These are phyloP conservation scores for Escallonia herrerae DNA, from an alignment of 129 eudicot genomes.

Conservation along the genomic window DNA sequence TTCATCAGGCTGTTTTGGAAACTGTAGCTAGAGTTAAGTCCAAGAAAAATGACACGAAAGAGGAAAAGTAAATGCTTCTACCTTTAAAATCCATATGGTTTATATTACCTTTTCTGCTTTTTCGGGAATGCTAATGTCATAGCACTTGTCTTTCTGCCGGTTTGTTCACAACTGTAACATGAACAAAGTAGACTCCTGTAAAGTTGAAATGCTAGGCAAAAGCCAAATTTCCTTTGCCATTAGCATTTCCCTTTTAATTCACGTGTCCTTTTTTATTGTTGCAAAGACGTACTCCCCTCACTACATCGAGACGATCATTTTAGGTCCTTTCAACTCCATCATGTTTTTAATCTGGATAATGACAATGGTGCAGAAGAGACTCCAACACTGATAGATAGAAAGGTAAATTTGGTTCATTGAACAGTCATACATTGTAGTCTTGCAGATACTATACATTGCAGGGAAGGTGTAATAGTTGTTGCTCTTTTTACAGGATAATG, in stretches of 20 bases:
- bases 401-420: constrained; percentile 34
- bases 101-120: not conserved
- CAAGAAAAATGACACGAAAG: constrained; percentile 97
- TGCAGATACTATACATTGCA: not conserved
- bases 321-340: constrained; percentile 88
- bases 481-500: constrained; percentile 67
- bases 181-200: no score
- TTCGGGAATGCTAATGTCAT: not conserved
- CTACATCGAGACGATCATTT: constrained; percentile 11
- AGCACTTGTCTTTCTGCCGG: not conserved
- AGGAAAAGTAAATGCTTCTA: constrained; percentile 66
- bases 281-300: constrained; percentile 7
- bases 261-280: constrained; percentile 2
- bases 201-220: no score
- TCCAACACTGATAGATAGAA: constrained; percentile 89
- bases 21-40: constrained; percentile 98
- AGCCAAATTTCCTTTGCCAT: no score
- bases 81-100: not conserved
- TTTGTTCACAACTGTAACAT: no score
- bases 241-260: not conserved
- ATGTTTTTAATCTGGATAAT: constrained; percentile 85
- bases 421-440: not conserved
- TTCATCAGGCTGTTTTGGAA: constrained; percentile 87
- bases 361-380: constrained; percentile 94
- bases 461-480: constrained; percentile 8